Conservation (phyloP, 208 protist genomes). For the Acanthamoeba polyphaga region DNA sequence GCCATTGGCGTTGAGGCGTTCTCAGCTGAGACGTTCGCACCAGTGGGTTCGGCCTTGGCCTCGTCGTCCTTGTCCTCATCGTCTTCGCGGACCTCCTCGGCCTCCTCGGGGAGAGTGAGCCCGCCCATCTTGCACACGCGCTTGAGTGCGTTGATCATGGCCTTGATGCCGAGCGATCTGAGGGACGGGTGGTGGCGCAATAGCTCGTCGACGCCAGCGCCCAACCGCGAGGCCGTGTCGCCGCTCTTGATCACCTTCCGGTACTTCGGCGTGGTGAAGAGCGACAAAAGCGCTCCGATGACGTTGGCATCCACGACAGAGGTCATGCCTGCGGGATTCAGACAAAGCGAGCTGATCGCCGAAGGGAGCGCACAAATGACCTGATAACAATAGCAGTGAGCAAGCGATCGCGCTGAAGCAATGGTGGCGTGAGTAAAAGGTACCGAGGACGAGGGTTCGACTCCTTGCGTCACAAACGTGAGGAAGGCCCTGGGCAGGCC, state of each 20-base stretch:
- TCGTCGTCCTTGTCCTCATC: background rate
- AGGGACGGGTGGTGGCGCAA: constrained; percentile 57
- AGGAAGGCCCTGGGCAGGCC: constrained; percentile 30
- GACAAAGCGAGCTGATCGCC: constrained; percentile 45
- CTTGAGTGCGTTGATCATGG: constrained; percentile 36
- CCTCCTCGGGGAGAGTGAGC: background rate
- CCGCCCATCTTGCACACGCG: constrained; percentile 61
- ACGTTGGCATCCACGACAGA: constrained; percentile 44
- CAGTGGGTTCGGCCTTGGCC: background rate
- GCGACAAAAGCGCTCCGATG: constrained; percentile 45
- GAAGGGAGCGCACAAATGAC: constrained; percentile 55
- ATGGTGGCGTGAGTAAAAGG: background rate
- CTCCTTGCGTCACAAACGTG: background rate
- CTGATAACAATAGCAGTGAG: background rate
- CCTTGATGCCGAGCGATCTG: constrained; percentile 19
- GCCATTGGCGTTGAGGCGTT: background rate
- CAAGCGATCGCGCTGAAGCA: background rate
- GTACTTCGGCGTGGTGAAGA: constrained; percentile 67
- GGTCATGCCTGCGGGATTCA: constrained; percentile 27
- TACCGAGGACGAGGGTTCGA: constrained; percentile 45
- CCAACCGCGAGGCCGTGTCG: constrained; percentile 61
- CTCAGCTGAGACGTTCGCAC: background rate
- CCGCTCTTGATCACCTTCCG: constrained; percentile 52
- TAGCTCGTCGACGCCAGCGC: constrained; percentile 58
- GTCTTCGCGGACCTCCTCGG: background rate